Percentiles rank a stretch among this genome's conserved stretches.
These are phyloP conservation scores for Arabidopsis hybrid DNA, from an alignment of 441 rosid species.

Conservation along the genomic window DNA sequence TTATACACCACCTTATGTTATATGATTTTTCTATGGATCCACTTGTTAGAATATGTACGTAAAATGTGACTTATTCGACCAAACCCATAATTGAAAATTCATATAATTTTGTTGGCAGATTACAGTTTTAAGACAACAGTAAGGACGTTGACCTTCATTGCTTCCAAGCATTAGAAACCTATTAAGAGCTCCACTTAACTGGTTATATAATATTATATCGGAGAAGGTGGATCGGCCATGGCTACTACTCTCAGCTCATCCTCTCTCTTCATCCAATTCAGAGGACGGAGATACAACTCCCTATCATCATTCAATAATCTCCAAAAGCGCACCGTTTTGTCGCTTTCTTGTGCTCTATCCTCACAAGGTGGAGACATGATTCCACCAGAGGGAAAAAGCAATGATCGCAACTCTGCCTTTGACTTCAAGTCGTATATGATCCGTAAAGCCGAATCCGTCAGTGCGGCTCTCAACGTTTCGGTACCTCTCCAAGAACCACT, in stretches of 20 bases:
- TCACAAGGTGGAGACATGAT: conserved; percentile 23
- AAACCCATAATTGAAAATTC: not conserved
- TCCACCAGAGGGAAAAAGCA: conserved; percentile 17
- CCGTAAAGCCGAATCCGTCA: conserved; percentile 43
- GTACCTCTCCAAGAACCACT: conserved; percentile 39
- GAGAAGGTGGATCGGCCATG: conserved; percentile 23
- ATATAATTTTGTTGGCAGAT: not conserved
- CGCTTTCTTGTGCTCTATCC: conserved; percentile 25
- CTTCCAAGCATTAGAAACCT: not conserved
- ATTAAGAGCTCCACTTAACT: not conserved
- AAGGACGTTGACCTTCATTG: not conserved
- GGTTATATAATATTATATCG: no score
- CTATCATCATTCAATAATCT: conserved; percentile 10
- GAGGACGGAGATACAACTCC: conserved; percentile 24
- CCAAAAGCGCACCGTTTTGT: conserved; percentile 13
- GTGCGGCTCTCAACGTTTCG: conserved; percentile 42
- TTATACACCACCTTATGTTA: no score
- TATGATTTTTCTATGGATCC: not conserved
- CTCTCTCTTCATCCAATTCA: conserved; percentile 16
- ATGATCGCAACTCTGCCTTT: conserved; percentile 14
- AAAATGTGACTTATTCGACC: not conserved
- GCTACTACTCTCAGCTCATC: conserved; percentile 20
- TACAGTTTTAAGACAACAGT: not conserved
- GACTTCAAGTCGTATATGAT: conserved; percentile 47
- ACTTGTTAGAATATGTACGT: not conserved